Percentiles rank a stretch among this genome's conserved stretches.
These are phyloP conservation scores for Carex parvula DNA, from an alignment of 176 grass and related monocot genomes.

Conservation along the genomic window DNA sequence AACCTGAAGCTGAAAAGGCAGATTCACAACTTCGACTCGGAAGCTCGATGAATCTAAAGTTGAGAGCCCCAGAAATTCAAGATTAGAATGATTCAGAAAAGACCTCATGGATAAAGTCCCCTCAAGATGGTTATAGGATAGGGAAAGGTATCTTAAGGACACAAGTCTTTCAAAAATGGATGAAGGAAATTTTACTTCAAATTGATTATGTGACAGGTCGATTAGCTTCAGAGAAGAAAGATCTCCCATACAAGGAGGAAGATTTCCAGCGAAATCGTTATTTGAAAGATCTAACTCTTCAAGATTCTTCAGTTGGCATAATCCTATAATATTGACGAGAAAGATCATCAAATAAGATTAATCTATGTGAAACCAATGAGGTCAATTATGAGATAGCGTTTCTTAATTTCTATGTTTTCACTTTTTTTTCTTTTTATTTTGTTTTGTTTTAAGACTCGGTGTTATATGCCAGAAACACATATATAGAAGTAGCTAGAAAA, in stretches of 20 bases:
- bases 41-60: not conserved
- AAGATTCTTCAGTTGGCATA: not conserved
- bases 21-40: constrained; percentile 2
- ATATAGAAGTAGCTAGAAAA: no score
- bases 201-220: not conserved
- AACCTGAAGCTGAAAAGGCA: constrained; percentile 11
- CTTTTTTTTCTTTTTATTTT: no score
- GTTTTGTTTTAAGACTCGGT: no score
- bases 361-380: no score
- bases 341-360: no score
- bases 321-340: not conserved
- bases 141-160: not conserved
- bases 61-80: not conserved
- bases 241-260: not conserved
- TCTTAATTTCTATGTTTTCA: no score
- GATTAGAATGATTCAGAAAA: not conserved
- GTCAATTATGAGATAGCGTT: not conserved
- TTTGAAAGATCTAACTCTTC: not conserved
- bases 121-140: no score
- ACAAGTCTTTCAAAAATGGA: not conserved
- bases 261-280: not conserved
- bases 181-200: not conserved
- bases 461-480: no score
- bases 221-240: not conserved
- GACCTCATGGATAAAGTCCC: not conserved